Conservation (phyloP, 371 early-diverging fungal species). For the Chytridium lagenaria region DNA sequence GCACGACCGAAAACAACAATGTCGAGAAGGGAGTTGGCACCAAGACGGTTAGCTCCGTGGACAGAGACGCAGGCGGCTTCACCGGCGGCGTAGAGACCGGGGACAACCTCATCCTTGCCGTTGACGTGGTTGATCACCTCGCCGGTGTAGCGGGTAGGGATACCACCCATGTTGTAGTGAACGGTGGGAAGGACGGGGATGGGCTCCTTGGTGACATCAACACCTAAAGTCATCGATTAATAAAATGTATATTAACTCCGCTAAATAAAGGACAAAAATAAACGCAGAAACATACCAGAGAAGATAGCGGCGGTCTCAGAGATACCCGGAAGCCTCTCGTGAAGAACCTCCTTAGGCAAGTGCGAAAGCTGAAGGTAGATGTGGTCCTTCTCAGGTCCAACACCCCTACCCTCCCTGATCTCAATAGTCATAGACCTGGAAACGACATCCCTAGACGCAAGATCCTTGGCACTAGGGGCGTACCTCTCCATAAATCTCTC, state of each 20-base stretch:
- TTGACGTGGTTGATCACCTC: conserved; percentile 78
- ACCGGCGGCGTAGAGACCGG: conserved; percentile 67
- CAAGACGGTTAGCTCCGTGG: conserved; percentile 70
- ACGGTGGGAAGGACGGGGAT: conserved; percentile 99
- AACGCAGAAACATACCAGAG: conserved; percentile 70
- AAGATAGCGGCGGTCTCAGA: conserved; percentile 98
- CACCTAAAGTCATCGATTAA: conserved; percentile 65
- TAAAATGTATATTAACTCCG: too few relatives aligned
- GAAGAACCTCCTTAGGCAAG: conserved; percentile 90
- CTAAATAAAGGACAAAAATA: too few relatives aligned
- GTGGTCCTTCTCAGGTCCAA: conserved; percentile 96
- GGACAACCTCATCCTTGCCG: conserved; percentile 60
- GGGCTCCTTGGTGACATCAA: conserved; percentile 98
- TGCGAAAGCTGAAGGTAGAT: conserved; percentile 95
- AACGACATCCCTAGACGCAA: conserved; percentile 97
- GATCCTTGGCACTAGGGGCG: conserved; percentile 97
- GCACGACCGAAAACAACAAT: conserved; percentile 77
- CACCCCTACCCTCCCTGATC: conserved; percentile 97
- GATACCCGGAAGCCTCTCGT: conserved; percentile 96
- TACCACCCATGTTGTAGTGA: conserved; percentile 99
- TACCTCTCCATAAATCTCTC: conserved; percentile 98
- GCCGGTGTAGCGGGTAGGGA: conserved; percentile 96
- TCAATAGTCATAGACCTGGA: conserved; percentile 98
- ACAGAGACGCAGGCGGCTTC: conserved; percentile 68
- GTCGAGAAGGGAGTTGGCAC: conserved; percentile 68